These are phyloP conservation scores for Cyclotella atomus DNA, from an alignment of 108 stramenopile species.

Conservation along the genomic window DNA sequence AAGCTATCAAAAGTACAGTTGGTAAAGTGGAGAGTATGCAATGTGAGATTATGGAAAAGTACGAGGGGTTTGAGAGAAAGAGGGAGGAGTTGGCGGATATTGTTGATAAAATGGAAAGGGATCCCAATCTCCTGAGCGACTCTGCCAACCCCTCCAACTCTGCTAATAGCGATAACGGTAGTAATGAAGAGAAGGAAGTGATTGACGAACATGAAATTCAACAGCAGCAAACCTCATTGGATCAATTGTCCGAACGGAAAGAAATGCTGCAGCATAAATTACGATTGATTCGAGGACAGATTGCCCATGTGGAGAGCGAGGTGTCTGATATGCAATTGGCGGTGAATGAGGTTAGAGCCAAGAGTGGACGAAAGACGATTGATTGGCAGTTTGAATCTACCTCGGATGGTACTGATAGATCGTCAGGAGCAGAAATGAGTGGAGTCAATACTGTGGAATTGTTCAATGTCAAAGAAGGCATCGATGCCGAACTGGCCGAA, in stretches of 20 bases:
- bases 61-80: slow-evolving; percentile 24
- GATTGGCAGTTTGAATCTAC: slow-evolving; percentile 17
- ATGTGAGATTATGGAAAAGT: slow-evolving; percentile 17
- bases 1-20: slow-evolving; percentile 11
- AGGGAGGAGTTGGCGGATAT: slow-evolving; percentile 42
- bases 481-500: slow-evolving; percentile 37
- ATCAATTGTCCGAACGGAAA: slow-evolving; percentile 15
- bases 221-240: slow-evolving; percentile 51
- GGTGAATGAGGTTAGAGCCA: slow-evolving; percentile 41
- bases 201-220: slow-evolving; percentile 39
- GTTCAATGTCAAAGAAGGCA: slow-evolving; percentile 10
- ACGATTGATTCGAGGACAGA: slow-evolving; percentile 21
- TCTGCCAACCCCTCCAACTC: slow-evolving; percentile 18
- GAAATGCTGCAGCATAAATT: slow-evolving; percentile 26
- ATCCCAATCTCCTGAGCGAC: too few relatives aligned
- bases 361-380: slow-evolving; percentile 29
- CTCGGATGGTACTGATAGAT: neutral
- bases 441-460: slow-evolving; percentile 7
- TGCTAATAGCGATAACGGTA: slow-evolving; percentile 17
- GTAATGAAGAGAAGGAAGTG: slow-evolving; percentile 24
- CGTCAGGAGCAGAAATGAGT: neutral
- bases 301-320: slow-evolving; percentile 28
- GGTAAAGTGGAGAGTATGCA: slow-evolving; percentile 1
- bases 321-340: slow-evolving; percentile 6
- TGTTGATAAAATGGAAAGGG: slow-evolving; percentile 28